Evolutionary conservation across 2,329 filamentous ascomycete species (phyloP).

Genomic region (Metarhizium robertsii): DNA sequence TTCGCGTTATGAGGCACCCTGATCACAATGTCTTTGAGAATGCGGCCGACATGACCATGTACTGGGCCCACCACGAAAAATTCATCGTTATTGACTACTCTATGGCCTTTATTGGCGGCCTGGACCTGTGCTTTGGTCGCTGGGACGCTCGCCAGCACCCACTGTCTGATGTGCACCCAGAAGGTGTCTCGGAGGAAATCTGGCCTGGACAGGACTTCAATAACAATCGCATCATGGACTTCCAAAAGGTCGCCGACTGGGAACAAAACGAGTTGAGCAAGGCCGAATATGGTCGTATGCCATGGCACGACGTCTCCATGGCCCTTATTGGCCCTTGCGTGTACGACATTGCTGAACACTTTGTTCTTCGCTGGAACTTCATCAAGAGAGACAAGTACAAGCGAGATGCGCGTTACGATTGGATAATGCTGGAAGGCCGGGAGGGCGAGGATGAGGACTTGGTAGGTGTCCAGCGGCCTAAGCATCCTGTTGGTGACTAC

Average conservation of each 20-base stretch:
- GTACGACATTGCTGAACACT: conserved; percentile 93
- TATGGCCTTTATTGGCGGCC: conserved; percentile 83
- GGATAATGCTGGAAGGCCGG: conserved; percentile 71
- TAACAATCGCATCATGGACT: conserved; percentile 95
- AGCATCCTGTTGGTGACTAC: conserved; percentile 83
- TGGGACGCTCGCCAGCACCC: conserved; percentile 86
- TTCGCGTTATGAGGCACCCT: conserved; percentile 79
- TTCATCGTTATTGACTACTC: conserved; percentile 92
- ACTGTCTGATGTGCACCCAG: conserved; percentile 79
- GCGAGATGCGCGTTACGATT: conserved; percentile 72
- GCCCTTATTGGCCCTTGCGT: conserved; percentile 81
- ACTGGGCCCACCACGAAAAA: conserved; percentile 98
- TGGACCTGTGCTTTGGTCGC: conserved; percentile 91
- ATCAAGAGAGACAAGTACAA: conserved; percentile 98
- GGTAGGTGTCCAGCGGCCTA: conserved; percentile 78
- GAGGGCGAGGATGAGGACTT: conserved; percentile 74
- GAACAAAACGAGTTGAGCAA: conserved; percentile 89
- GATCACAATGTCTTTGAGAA: conserved; percentile 95
- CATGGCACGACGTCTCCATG: conserved; percentile 96
- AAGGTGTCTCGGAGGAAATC: conserved; percentile 70
- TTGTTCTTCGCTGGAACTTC: conserved; percentile 92
- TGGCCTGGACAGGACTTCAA: conserved; percentile 98
- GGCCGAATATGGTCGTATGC: conserved; percentile 87
- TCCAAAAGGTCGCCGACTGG: conserved; percentile 85
- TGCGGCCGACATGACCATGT: conserved; percentile 90